Base-by-base conservation (phyloP, 108 stramenopile species). In the Fragilariopsis cylindrus region DNA sequence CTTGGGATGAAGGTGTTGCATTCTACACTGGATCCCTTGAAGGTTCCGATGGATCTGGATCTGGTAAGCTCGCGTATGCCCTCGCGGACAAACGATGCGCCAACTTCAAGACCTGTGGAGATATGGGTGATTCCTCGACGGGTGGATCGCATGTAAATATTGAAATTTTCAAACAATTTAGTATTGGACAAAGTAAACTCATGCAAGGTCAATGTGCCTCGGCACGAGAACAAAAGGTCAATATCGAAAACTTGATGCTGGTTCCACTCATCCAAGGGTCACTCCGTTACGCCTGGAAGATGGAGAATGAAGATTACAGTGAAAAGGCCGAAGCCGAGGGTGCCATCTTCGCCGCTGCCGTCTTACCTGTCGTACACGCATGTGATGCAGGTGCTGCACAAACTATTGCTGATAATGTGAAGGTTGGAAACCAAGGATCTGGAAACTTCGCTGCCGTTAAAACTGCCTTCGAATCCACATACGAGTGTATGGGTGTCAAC, bases 251-350 rank as follows among this genome's bases (percentile, higher is more conserved):
- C 8, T 63, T 86, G 69, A 88, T 91, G 89, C 78, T 83, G 7
- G 67, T 93, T 12, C 90, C 92, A 12, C 60, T 93, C 21, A 79
- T 93, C 52, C 92, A 93, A 65, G 87, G 87, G 1, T 57, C 87
- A 2, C 64, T 91, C 21, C 77, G 80, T 4, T 88, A 81, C 75
- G 87, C 89, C 5, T 86, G 83, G 62, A 64, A 62, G 16, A 46
- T 42, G 7, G 53, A 54, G 5, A 67, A 68, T 18, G 76, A 82
- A 39, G 69, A 63, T 19, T 78, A 77, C 16, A 81, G 69, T 1
- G 87, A 90, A 68, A 87, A 88, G 70, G 82, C 74, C 30, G 64
- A 76, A n/a, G 87, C 89, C 5, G 81, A 84, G 50, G 88, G 87
- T 56, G 90, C 87, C 13, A 73, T 75, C 44, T 91, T 90, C 65